A percentile compares a stretch with the other conserved stretches of the same genome.
These are phyloP conservation scores for Exophiala xenobiotica DNA, from an alignment of 2,329 filamentous ascomycete species.

Conservation along the genomic window DNA sequence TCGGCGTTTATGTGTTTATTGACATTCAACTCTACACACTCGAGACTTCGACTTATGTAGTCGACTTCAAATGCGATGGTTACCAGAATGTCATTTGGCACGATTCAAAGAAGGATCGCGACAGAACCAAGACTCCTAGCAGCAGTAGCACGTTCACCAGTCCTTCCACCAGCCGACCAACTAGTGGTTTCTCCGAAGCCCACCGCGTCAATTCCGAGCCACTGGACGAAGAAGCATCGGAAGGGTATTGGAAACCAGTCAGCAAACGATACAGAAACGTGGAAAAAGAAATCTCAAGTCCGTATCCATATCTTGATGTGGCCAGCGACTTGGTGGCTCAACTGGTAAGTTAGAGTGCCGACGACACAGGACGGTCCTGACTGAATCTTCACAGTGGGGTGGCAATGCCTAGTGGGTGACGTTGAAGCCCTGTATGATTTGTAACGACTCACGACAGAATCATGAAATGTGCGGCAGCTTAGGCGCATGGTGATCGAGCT, in stretches of 20 bases:
- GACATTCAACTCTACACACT: constrained; percentile 96
- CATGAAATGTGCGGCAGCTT: background rate
- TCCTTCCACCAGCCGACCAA: constrained; percentile 45
- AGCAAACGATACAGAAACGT: constrained; percentile 59
- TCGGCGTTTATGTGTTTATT: constrained; percentile 83
- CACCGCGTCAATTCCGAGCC: constrained; percentile 22
- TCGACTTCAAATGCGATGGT: constrained; percentile 97
- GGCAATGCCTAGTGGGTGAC: constrained; percentile 14
- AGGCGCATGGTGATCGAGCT: background rate
- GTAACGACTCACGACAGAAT: background rate
- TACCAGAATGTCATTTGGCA: constrained; percentile 78
- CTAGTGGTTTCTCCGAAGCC: constrained; percentile 42
- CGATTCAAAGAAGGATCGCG: constrained; percentile 39
- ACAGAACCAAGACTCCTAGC: constrained; percentile 20
- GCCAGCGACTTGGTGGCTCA: constrained; percentile 91
- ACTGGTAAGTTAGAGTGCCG: constrained; percentile 70
- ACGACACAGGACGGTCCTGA: constrained; percentile 10
- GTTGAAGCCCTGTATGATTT: background rate
- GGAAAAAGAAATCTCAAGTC: constrained; percentile 92
- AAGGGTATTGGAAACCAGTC: constrained; percentile 52
- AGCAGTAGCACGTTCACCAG: constrained; percentile 44
- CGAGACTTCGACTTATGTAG: constrained; percentile 87
- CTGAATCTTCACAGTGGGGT: constrained; percentile 22
- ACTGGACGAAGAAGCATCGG: constrained; percentile 36
- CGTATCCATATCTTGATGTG: constrained; percentile 94